Evolutionary conservation across 257 asterid species (phyloP).

Genomic region (Solanum clarkiae): DNA sequence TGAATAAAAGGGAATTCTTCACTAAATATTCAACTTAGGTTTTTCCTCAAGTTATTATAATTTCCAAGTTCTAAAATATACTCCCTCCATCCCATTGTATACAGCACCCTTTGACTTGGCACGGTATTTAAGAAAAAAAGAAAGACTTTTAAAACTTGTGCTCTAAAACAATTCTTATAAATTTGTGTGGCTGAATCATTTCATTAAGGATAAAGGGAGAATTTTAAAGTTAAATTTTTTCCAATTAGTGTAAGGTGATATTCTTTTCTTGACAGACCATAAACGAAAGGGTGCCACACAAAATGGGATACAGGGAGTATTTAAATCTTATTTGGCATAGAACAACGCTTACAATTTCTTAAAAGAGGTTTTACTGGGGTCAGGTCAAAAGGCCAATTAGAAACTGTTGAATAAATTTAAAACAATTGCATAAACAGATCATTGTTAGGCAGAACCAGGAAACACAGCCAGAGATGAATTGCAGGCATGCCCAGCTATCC

Average conservation of each 20-base stretch:
- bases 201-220: too few relatives aligned
- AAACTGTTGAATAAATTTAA: not conserved
- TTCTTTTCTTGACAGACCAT: too few relatives aligned
- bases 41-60: not conserved
- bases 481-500: not conserved
- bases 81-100: too few relatives aligned
- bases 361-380: not conserved
- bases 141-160: too few relatives aligned
- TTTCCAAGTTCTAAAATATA: not conserved
- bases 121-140: too few relatives aligned
- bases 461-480: not conserved
- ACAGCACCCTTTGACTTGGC: too few relatives aligned
- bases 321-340: not conserved
- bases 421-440: not conserved
- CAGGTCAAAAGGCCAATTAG: not conserved
- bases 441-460: not conserved
- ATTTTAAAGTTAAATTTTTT: too few relatives aligned
- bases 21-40: not conserved
- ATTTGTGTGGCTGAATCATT: too few relatives aligned
- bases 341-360: not conserved
- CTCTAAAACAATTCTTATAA: too few relatives aligned
- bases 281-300: too few relatives aligned
- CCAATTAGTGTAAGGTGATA: too few relatives aligned
- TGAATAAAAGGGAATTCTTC: not conserved
- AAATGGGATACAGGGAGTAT: too few relatives aligned